Base-by-base conservation (phyloP, 352 stramenopile genomes). In the Paralagenidium karlingii region DNA sequence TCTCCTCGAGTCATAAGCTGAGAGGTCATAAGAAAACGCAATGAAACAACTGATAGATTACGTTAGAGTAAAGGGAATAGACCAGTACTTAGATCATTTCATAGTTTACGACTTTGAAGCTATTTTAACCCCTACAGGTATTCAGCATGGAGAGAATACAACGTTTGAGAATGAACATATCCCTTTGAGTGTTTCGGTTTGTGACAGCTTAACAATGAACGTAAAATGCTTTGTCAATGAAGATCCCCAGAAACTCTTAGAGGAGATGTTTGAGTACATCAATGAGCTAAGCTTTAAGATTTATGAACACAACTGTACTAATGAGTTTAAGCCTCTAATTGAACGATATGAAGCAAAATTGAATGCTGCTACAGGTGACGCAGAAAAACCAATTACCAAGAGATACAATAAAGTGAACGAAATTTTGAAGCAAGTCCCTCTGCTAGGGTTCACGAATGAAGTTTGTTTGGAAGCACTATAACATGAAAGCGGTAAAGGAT, bases 401-500 rank as follows among this genome's bases (percentile, higher is more conserved):
- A 2, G 8, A 36, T 15, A 21, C 38, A 11, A 42, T 18, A 49
- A 43, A 15, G 4, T 28, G 24, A 9, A 9, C 36, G 33, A 42
- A 28, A n/a, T 28, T 16, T 42, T 5, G 18, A 5, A 48, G 13
- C 8, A 40, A 47, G 24, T 28, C 32, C 33, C 34, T n/a, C 3
- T 62, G 1, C 13, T 60, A 26, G 51, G 47, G 5, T 60, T 53
- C 31, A 33, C 26, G 43, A 20, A 25, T 62, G 15, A 34, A 54
- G 24, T 64, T 53, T 8, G 58, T 53, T 1, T 63, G 54, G 54
- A 18, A 53, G 10, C 43, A 57, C 24, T 53, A 63, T 39, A 27
- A 47, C 2, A 66, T 62, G 56, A 60, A 66, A 13, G 32, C 29
- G 0, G 32, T 62, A 34, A 55, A 60, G 24, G 52, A 66, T 30